Conservation (phyloP, 768 basidiomycete genomes). For the Imleria badia region DNA sequence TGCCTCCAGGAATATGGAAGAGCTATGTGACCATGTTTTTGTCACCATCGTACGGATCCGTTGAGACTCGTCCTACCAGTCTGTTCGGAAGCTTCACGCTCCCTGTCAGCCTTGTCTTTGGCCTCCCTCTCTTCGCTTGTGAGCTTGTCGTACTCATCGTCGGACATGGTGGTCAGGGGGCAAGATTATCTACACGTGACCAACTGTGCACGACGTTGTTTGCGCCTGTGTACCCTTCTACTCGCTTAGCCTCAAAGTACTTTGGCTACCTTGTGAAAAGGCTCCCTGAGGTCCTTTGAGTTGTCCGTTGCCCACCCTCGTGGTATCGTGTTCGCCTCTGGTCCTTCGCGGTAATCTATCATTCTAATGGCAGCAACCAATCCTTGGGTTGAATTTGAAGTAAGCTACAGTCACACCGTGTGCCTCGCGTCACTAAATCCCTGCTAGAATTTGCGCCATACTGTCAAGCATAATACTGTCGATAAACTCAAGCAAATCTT, state of each 20-base stretch:
- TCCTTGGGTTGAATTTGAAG: slow-evolving; percentile 75
- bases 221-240: slow-evolving; percentile 32
- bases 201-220: slow-evolving; percentile 21
- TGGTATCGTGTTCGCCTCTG: slow-evolving; percentile 11
- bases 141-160: slow-evolving; percentile 72
- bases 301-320: slow-evolving; percentile 5
- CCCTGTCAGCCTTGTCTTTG: slow-evolving; percentile 66
- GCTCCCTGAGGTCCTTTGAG: slow-evolving; percentile 5
- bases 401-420: slow-evolving; percentile 33
- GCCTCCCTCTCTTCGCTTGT: slow-evolving; percentile 72
- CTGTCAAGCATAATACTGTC: slow-evolving; percentile 76
- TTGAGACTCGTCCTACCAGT: slow-evolving; percentile 55
- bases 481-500: slow-evolving; percentile 85
- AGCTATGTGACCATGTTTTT: slow-evolving; percentile 41
- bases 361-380: slow-evolving; percentile 58
- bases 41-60: slow-evolving; percentile 16
- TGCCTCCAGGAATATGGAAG: slow-evolving; percentile 94
- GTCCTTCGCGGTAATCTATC: slow-evolving; percentile 3
- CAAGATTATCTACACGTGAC: slow-evolving; percentile 32
- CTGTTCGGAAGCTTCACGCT: slow-evolving; percentile 77
- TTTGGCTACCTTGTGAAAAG: slow-evolving; percentile 11
- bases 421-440: slow-evolving; percentile 16
- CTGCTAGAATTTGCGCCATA: slow-evolving; percentile 64
- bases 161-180: slow-evolving; percentile 30
- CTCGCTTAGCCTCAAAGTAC: slow-evolving; percentile 17